Conservation (phyloP, 2,329 filamentous ascomycete species). For the Venturia carpophila region DNA sequence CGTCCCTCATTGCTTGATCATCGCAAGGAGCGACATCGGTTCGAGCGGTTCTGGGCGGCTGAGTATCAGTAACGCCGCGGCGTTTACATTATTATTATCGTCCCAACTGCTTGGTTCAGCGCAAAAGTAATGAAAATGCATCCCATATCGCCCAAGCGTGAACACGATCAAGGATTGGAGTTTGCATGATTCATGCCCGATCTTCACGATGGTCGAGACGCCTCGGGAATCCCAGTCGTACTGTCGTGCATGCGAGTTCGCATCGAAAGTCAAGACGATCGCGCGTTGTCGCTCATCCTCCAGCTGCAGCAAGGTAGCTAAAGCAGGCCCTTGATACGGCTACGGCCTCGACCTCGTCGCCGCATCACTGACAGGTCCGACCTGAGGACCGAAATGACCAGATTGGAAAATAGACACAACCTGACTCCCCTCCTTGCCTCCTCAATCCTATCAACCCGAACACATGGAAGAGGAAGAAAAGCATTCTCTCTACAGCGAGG, state of each 20-base stretch:
- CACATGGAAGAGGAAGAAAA: too few species aligned
- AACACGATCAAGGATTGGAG: background rate
- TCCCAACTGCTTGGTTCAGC: conserved; percentile 2
- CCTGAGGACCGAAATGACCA: too few species aligned
- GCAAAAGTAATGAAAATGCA: background rate
- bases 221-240: background rate
- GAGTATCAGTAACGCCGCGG: background rate
- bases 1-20: background rate
- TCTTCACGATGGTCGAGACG: background rate
- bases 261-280: conserved; percentile 1
- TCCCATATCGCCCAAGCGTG: background rate
- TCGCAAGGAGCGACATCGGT: background rate
- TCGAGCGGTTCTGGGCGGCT: background rate
- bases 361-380: background rate
- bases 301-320: too few species aligned
- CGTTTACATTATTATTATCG: background rate
- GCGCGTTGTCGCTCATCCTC: background rate
- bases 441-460: too few species aligned
- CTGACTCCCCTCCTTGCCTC: too few species aligned
- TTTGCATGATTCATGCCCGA: background rate
- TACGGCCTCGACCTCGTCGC: background rate
- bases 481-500: too few species aligned
- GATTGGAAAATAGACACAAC: too few species aligned
- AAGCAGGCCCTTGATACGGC: background rate
- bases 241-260: background rate